Evolutionary conservation across 148 eudicot genomes (phyloP).

Genomic region (Chenopodium album): DNA sequence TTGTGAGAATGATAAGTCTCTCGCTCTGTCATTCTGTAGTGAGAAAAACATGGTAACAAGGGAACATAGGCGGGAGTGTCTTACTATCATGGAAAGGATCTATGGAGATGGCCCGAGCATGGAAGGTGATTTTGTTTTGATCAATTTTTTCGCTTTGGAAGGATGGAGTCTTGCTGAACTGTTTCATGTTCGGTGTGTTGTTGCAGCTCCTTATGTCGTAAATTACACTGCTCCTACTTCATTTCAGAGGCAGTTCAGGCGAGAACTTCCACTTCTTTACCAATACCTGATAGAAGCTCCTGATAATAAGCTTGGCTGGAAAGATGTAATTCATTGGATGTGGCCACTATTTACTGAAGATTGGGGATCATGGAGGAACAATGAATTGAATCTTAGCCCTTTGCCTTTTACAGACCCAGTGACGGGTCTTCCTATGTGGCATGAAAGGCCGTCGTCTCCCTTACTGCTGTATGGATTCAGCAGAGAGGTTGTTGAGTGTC

Average conservation of each 20-base stretch:
- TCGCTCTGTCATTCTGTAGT: slow-evolving; percentile 37
- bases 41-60: slow-evolving; percentile 51
- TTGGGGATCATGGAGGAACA: slow-evolving; percentile 91
- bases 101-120: slow-evolving; percentile 55
- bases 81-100: slow-evolving; percentile 53
- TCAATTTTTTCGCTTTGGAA: slow-evolving; percentile 95
- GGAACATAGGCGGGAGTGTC: slow-evolving; percentile 66
- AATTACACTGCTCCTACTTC: slow-evolving; percentile 86
- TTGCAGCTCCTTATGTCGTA: slow-evolving; percentile 92
- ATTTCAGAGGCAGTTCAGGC: slow-evolving; percentile 66
- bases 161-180: slow-evolving; percentile 97
- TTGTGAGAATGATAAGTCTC: slow-evolving; percentile 39
- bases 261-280: slow-evolving; percentile 69
- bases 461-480: slow-evolving; percentile 92
- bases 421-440: slow-evolving; percentile 79
- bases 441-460: slow-evolving; percentile 69
- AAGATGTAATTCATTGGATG: slow-evolving; percentile 89
- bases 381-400: slow-evolving; percentile 70
- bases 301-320: slow-evolving; percentile 64
- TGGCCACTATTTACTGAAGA: slow-evolving; percentile 97
- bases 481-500: slow-evolving; percentile 91
- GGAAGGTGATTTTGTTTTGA: slow-evolving; percentile 66
- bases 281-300: slow-evolving; percentile 75
- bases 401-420: slow-evolving; percentile 93
- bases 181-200: slow-evolving; percentile 65